A percentile compares a stretch with the other conserved stretches of the same genome.
Conservation (phyloP, 371 early-diverging fungal species). For the Mortierella sp. region DNA sequence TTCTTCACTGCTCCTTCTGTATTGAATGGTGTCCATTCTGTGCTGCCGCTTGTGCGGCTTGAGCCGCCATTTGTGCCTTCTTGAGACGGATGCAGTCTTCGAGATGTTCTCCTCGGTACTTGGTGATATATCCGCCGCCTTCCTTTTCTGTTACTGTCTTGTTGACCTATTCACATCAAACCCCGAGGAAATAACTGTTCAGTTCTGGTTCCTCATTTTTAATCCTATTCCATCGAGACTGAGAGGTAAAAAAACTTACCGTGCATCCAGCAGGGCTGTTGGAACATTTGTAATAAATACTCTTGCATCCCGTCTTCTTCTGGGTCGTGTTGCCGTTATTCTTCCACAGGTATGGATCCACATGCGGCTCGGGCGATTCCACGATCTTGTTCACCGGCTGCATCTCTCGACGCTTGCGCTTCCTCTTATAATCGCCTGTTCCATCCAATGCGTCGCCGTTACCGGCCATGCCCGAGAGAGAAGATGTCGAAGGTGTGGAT, state of each 20-base stretch:
- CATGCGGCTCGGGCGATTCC: slow-evolving; percentile 69
- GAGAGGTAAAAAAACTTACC: slow-evolving; percentile 11
- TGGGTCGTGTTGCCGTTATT: slow-evolving; percentile 71
- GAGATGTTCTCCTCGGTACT: slow-evolving; percentile 73
- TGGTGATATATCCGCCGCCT: slow-evolving; percentile 70
- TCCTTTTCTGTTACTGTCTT: slow-evolving; percentile 75
- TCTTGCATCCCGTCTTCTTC: slow-evolving; percentile 73
- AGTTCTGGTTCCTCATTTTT: background rate
- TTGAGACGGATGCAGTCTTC: slow-evolving; percentile 60
- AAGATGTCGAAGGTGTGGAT: slow-evolving; percentile 21
- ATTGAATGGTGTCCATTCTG: slow-evolving; percentile 31
- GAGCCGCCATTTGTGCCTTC: slow-evolving; percentile 35
- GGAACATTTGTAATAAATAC: slow-evolving; percentile 69
- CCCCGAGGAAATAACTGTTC: background rate
- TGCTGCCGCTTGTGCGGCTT: slow-evolving; percentile 36
- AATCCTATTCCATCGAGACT: background rate
- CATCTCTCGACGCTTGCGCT: slow-evolving; percentile 73
- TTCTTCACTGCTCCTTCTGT: slow-evolving; percentile 24
- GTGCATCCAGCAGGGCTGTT: slow-evolving; percentile 44
- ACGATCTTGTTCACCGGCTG: slow-evolving; percentile 74
- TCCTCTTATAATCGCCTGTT: slow-evolving; percentile 50
- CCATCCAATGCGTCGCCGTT: slow-evolving; percentile 3
- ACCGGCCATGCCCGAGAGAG: slow-evolving; percentile 8
- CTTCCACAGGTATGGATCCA: slow-evolving; percentile 71
- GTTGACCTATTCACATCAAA: slow-evolving; percentile 57